Evolutionary conservation across 768 basidiomycete species (phyloP).

Genomic region (Termitomyces bulborhizus): DNA sequence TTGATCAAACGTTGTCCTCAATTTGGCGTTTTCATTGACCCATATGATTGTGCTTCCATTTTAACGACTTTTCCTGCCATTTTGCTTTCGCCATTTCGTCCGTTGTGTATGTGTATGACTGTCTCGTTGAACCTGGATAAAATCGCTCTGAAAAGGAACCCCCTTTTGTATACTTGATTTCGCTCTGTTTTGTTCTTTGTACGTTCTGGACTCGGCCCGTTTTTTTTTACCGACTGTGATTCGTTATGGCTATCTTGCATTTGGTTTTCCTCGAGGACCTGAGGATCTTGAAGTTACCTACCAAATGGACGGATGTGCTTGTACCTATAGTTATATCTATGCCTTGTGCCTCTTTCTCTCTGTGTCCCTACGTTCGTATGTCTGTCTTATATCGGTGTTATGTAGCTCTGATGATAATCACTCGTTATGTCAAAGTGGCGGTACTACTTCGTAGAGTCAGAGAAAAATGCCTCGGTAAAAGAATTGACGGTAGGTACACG

Average conservation of each 20-base stretch:
- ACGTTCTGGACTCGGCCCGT: background rate
- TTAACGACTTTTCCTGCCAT: background rate
- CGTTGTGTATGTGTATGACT: slow-evolving; percentile 1
- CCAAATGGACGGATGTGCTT: background rate
- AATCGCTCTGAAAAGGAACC: too few relatives aligned
- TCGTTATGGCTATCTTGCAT: background rate
- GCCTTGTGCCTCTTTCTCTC: background rate
- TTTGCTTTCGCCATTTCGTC: slow-evolving; percentile 7
- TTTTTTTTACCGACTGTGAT: background rate
- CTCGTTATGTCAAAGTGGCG: background rate
- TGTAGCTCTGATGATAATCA: background rate
- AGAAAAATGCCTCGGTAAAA: background rate
- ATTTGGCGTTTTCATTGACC: slow-evolving; percentile 10
- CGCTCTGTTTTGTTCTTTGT: background rate
- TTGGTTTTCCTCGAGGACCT: background rate
- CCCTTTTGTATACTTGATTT: background rate
- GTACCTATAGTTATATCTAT: too few relatives aligned
- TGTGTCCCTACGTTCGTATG: background rate
- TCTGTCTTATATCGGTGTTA: background rate
- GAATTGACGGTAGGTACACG: background rate
- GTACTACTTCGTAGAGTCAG: too few relatives aligned
- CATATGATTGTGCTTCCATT: background rate
- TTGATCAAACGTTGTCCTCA: slow-evolving; percentile 21
- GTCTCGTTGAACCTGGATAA: background rate
- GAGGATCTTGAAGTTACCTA: background rate